Evolutionary conservation across 257 asterid genomes (phyloP), one percentile per base, ranked within the genome.

Genomic region (Prunella vulgaris): DNA sequence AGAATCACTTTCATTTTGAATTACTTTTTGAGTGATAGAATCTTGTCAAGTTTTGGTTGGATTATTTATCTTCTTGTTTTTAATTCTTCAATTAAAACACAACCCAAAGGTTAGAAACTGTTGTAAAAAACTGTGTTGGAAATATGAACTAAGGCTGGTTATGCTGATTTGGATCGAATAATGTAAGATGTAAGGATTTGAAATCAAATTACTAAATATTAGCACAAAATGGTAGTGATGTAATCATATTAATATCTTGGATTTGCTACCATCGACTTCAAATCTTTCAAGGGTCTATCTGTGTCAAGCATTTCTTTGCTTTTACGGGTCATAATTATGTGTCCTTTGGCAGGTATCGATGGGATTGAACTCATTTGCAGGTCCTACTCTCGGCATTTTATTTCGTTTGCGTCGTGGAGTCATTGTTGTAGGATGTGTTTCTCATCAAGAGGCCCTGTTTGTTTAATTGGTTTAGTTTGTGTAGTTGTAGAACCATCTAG

Each of bases 281-380:
- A 52, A 20, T 52, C 59, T 20, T 9, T 18, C 7, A n/a, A 1
- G 21, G 51, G 17, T 42, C 51, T 48, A 48, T 0, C 24, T 1
- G 27, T 49, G 24, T 49, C 15, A 25, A 1, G 15, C 32, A 5
- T 30, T 25, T 75, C 7, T 17, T n/a, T 17, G 13, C 60, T 8
- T 40, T 21, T 30, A 22, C 25, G 38, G 60, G 35, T 24, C 44
- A 22, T 56, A 24, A 57, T 28, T 46, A 46, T 42, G 1, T 13
- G 40, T 30, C 13, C 32, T 70, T 63, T 63, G 59, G 35, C 76
- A 72, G 77, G 72, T 42, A 10, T 18, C 13, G 51, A 4, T 3
- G 46, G 17, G 37, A 15, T 42, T 67, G 18, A 21, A 25, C 28
- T 6, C 7, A 2, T 22, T 46, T 42, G 60, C 72, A 42, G 68